Percentiles rank a stretch among this genome's conserved stretches.
phyloP scores from a whole-genome alignment of 208 protist genomes.

The Trypanosoma lewisi region DNA sequence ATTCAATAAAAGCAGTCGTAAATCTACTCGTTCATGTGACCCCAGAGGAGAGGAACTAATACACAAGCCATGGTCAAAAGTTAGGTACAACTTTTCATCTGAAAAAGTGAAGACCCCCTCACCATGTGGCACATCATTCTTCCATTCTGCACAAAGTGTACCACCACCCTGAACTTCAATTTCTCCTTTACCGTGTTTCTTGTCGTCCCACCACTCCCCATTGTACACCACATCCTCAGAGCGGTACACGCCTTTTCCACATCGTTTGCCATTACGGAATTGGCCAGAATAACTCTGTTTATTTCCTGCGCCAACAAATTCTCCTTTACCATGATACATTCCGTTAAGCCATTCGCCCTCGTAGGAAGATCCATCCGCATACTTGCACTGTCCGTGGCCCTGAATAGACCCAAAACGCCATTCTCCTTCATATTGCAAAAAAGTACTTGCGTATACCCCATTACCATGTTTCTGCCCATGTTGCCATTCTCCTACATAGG shows the following conservation, averaged over 20 bases:
- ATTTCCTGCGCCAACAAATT: slow-evolving; percentile 24
- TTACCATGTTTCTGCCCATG: slow-evolving; percentile 66
- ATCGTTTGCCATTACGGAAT: slow-evolving; percentile 60
- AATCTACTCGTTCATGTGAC: slow-evolving; percentile 18
- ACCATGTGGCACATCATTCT: slow-evolving; percentile 51
- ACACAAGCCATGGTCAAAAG: slow-evolving; percentile 21
- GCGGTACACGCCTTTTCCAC: slow-evolving; percentile 62
- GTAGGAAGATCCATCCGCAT: slow-evolving; percentile 71
- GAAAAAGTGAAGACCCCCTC: slow-evolving; percentile 29
- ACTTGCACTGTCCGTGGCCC: slow-evolving; percentile 61
- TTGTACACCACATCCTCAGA: slow-evolving; percentile 55
- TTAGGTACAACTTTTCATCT: slow-evolving; percentile 11
- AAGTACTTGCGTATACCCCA: slow-evolving; percentile 63
- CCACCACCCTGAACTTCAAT: slow-evolving; percentile 37
- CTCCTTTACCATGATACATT: slow-evolving; percentile 64
- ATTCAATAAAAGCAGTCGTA: slow-evolving; percentile 5
- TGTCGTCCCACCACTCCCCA: slow-evolving; percentile 69
- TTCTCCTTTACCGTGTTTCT: slow-evolving; percentile 71
- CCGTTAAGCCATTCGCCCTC: slow-evolving; percentile 66
- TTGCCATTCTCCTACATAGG: slow-evolving; percentile 74
- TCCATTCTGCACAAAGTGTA: slow-evolving; percentile 58
- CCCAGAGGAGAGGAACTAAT: slow-evolving; percentile 1
- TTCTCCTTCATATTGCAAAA: slow-evolving; percentile 59
- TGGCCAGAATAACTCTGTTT: slow-evolving; percentile 52
- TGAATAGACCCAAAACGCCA: slow-evolving; percentile 69